Conservation (phyloP, 441 rosid species). For the Capsella rubella region DNA sequence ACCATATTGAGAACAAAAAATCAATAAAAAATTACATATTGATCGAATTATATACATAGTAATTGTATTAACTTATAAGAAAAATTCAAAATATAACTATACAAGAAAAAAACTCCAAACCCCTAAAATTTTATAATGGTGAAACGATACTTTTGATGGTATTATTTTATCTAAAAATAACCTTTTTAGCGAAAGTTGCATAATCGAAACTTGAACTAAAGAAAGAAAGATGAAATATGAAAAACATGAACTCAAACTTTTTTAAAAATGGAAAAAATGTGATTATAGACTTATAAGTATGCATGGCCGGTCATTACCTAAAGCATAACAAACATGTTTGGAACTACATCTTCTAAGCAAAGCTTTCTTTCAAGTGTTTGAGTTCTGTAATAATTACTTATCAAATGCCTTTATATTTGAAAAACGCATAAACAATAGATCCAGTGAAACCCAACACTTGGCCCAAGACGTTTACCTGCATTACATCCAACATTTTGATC, state of each 20-base stretch:
- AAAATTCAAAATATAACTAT: too few relatives aligned
- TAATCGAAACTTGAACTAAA: background rate
- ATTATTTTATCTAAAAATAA: too few relatives aligned
- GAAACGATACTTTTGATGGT: too few relatives aligned
- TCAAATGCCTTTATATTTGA: slow-evolving; percentile 25
- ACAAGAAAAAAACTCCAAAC: too few relatives aligned
- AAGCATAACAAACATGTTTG: background rate
- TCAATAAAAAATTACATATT: too few relatives aligned
- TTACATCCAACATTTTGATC: background rate
- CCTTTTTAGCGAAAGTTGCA: too few relatives aligned
- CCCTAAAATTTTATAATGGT: too few relatives aligned
- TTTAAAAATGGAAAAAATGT: background rate
- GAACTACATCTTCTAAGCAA: background rate
- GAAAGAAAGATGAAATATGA: too few relatives aligned
- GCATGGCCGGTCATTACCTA: background rate
- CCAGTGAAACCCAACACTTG: slow-evolving; percentile 30
- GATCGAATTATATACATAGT: too few relatives aligned
- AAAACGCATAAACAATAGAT: slow-evolving; percentile 28
- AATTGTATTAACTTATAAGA: too few relatives aligned
- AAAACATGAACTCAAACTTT: too few relatives aligned
- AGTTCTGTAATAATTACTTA: background rate
- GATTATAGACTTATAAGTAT: slow-evolving; percentile 2
- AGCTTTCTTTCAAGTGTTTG: background rate
- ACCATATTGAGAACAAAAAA: too few relatives aligned
- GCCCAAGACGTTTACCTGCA: slow-evolving; percentile 34